Base-by-base conservation (phyloP, 2,329 filamentous ascomycete genomes). In the Ophiocordyceps robertsii region DNA sequence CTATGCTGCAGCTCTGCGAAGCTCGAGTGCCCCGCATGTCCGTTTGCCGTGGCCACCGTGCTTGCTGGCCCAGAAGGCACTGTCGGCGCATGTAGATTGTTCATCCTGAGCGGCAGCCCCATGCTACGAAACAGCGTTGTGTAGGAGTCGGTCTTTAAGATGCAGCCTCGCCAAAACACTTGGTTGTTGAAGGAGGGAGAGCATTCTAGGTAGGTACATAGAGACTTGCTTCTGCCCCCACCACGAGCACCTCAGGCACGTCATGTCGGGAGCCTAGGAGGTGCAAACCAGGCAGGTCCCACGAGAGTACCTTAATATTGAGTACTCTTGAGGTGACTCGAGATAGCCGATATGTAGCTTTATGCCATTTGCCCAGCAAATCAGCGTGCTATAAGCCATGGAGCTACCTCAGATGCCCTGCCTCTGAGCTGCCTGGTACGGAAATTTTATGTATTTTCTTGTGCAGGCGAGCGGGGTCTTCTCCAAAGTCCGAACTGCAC, bases 1-100 rank as follows among this genome's bases (percentile, higher is more conserved):
- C 87, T 84, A 30, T 74, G 73, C 57, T 92, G 85, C 41, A 96
- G 76, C 65, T 94, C 82, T 37, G 74, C 66, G 57, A 95, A 77
- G 40, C 84, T 82, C 51, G 87, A 64, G 47, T 81, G 72, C 49
- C 68, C 66, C 41, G 75, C 67, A 51, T 74, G 65, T 50, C 82
- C 82, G 60, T 82, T 84, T 43, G 70, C 65, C 33, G 63, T 50
- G 19, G 33, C 10, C 36, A 71, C 67, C 27, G 70, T 72, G 44
- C 80, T 81, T 10, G 80, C 82, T 30, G 86, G 84, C 46, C 88
- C 89, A 36, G 88, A 89, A 44, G 82, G 63, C 50, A 78, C 65
- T 10, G 73, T 77, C 3, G 73, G 74, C 47, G 74, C 73, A 54
- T 77, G 73, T 41, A 79, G 55, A 52, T 69, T 75, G 49, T 68